phyloP scores from a whole-genome alignment of 2,329 filamentous ascomycete species.

The Cryphonectria carpinicola region DNA sequence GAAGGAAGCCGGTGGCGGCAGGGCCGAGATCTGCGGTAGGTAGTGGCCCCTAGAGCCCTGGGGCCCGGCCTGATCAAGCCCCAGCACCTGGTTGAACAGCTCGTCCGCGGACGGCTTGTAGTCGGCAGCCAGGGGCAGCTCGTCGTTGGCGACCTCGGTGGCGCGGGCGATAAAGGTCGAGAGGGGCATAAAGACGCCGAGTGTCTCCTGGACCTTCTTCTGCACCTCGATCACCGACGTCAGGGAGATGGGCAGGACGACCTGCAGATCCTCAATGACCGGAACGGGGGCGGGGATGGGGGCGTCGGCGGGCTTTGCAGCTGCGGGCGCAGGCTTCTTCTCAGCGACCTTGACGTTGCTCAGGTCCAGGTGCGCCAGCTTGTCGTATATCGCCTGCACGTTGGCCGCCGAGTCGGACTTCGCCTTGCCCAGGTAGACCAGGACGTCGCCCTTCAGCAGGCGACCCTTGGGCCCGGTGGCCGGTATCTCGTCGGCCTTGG shows the following conservation, averaged over 20 bases:
- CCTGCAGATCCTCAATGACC: constrained; percentile 53
- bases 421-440: constrained; percentile 85
- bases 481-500: constrained; percentile 79
- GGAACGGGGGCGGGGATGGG: constrained; percentile 42
- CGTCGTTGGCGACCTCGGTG: constrained; percentile 83
- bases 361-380: constrained; percentile 84
- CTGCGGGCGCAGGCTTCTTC: constrained; percentile 46
- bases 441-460: constrained; percentile 91
- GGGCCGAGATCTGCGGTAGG: constrained; percentile 69
- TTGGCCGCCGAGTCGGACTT: constrained; percentile 70
- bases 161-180: constrained; percentile 87
- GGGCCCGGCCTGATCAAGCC: constrained; percentile 55
- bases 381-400: constrained; percentile 71
- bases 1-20: constrained; percentile 51
- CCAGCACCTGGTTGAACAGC: constrained; percentile 87
- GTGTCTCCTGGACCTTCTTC: constrained; percentile 73
- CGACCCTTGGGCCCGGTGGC: constrained; percentile 87
- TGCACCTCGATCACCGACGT: constrained; percentile 79
- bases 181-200: constrained; percentile 81
- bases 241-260: constrained; percentile 79
- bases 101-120: constrained; percentile 74
- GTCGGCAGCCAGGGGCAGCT: constrained; percentile 70
- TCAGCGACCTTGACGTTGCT: constrained; percentile 88
- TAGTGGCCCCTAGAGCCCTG: constrained; percentile 65
- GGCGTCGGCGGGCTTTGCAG: constrained; percentile 40